These are phyloP conservation scores for Clarireedia hainanense DNA, from an alignment of 2,329 filamentous ascomycete genomes.

Conservation along the genomic window DNA sequence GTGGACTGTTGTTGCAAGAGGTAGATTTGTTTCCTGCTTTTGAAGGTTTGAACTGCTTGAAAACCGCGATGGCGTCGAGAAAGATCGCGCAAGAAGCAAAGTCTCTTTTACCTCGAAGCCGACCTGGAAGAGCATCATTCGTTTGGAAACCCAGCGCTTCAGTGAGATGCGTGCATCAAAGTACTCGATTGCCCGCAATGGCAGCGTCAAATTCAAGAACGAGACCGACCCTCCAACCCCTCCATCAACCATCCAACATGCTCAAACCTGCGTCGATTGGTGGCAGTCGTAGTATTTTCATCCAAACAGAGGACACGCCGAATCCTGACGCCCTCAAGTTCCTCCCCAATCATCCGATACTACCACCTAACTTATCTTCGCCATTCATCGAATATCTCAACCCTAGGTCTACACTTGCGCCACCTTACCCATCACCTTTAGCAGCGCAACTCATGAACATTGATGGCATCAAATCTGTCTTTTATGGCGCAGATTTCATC, in stretches of 20 bases:
- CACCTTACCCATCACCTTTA: constrained; percentile 84
- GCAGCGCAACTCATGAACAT: constrained; percentile 87
- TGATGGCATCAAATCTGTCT: constrained; percentile 89
- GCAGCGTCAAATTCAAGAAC: constrained; percentile 38
- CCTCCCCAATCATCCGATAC: constrained; percentile 77
- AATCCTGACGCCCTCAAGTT: constrained; percentile 97
- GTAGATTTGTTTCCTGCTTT: background rate
- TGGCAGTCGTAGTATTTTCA: constrained; percentile 75
- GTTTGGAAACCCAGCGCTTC: constrained; percentile 22
- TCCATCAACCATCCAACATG: constrained; percentile 33
- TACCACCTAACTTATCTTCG: constrained; percentile 64
- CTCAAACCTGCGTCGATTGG: constrained; percentile 31
- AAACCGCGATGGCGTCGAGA: constrained; percentile 18
- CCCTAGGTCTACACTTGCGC: constrained; percentile 78
- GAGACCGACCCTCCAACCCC: constrained; percentile 37
- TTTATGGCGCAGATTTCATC: constrained; percentile 93
- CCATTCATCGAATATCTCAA: constrained; percentile 88
- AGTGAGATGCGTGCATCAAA: constrained; percentile 36
- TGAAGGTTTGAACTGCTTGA: background rate
- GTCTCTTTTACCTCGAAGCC: constrained; percentile 18
- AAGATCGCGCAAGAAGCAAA: constrained; percentile 17
- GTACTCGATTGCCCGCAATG: constrained; percentile 37
- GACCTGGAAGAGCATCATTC: constrained; percentile 25
- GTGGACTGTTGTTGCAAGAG: background rate
- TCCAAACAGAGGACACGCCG: constrained; percentile 91